phyloP scores from a whole-genome alignment of 345 rosid species.

The Camelina sativa region DNA sequence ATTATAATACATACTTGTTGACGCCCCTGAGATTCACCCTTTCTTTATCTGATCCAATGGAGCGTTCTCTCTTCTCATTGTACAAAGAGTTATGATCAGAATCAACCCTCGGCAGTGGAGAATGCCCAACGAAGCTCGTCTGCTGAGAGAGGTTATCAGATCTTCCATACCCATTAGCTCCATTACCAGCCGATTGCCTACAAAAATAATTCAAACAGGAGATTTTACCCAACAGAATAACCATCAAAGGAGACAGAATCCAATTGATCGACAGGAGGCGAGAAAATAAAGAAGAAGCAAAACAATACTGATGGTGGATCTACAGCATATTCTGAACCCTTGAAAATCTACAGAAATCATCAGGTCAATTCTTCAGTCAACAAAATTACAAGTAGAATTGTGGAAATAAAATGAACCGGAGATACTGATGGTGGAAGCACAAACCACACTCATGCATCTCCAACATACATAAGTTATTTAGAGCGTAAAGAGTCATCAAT shows the following conservation, averaged over 20 bases:
- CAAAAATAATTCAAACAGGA: slow-evolving; percentile 42
- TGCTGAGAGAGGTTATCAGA: slow-evolving; percentile 65
- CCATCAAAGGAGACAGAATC: slow-evolving; percentile 18
- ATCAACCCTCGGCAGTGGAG: slow-evolving; percentile 59
- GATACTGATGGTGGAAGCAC: slow-evolving; percentile 7
- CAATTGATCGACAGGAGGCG: slow-evolving; percentile 8
- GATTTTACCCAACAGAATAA: slow-evolving; percentile 20
- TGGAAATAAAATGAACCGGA: background rate
- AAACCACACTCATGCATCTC: slow-evolving; percentile 18
- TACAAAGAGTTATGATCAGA: slow-evolving; percentile 58
- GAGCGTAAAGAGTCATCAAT: slow-evolving; percentile 22
- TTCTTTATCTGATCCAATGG: slow-evolving; percentile 77
- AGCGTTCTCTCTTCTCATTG: slow-evolving; percentile 78
- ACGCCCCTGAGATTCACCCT: slow-evolving; percentile 69
- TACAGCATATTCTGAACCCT: slow-evolving; percentile 28
- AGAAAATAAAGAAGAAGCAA: slow-evolving; percentile 30
- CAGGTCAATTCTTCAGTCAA: slow-evolving; percentile 10
- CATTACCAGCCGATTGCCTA: slow-evolving; percentile 72
- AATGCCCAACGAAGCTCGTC: slow-evolving; percentile 60
- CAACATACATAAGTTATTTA: slow-evolving; percentile 23
- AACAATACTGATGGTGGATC: slow-evolving; percentile 34
- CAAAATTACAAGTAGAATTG: slow-evolving; percentile 25
- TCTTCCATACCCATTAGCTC: slow-evolving; percentile 70
- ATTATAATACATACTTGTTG: slow-evolving; percentile 65
- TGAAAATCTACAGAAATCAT: slow-evolving; percentile 19